Conservation (phyloP, 352 stramenopile species). For the Phytophthora macrochlamydospora region DNA sequence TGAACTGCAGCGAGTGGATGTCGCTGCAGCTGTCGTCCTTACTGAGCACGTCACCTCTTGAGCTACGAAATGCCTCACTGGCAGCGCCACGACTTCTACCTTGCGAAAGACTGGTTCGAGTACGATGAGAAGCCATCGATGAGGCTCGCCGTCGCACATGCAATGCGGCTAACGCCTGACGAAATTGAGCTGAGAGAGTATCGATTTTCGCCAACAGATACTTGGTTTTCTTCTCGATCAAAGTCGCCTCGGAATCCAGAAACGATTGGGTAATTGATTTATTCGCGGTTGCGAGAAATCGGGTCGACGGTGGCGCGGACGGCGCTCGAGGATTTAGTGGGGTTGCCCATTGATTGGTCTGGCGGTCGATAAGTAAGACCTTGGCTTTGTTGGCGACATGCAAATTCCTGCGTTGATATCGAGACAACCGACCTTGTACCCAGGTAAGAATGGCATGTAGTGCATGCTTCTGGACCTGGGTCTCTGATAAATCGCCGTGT, state of each 20-base stretch:
- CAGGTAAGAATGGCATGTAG: conserved; percentile 66
- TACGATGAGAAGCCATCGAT: conserved; percentile 12
- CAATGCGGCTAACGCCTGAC: conserved; percentile 12
- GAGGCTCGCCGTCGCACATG: conserved; percentile 6
- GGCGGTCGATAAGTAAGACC: conserved; percentile 16
- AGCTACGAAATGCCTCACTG: conserved; percentile 11
- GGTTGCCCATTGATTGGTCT: not conserved
- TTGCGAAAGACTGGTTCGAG: conserved; percentile 21
- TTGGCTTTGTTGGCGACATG: conserved; percentile 49
- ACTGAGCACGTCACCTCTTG: conserved; percentile 1
- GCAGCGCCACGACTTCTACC: conserved; percentile 1
- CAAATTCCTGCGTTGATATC: conserved; percentile 50
- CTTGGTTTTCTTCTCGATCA: conserved; percentile 67
- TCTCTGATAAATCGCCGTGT: conserved; percentile 40
- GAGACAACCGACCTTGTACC: conserved; percentile 43
- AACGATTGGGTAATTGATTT: conserved; percentile 18
- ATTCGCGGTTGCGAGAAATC: conserved; percentile 2
- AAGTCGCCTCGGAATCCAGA: conserved; percentile 34
- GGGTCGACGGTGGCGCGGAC: not conserved
- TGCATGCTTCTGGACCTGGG: conserved; percentile 58
- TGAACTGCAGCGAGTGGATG: conserved; percentile 48
- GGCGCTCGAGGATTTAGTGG: conserved; percentile 4
- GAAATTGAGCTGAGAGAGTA: conserved; percentile 34
- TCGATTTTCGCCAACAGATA: conserved; percentile 61
- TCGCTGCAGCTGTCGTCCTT: conserved; percentile 8